These are phyloP conservation scores for Aspergillus vadensis DNA, from an alignment of 2,329 filamentous ascomycete species.

Conservation along the genomic window DNA sequence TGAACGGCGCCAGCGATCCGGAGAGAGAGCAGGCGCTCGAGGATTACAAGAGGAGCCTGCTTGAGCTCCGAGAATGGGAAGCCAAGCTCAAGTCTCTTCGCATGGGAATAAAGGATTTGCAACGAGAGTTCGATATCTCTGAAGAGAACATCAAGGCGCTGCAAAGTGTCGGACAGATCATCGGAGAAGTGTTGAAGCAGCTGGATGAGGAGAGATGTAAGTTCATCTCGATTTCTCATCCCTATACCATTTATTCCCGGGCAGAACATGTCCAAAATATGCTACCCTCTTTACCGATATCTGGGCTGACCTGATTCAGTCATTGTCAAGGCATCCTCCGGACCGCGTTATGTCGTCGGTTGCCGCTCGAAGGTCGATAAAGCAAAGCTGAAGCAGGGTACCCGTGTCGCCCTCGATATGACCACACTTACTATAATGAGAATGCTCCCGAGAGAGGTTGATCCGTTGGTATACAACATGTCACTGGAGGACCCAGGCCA, in stretches of 20 bases:
- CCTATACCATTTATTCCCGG: background rate
- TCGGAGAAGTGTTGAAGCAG: constrained; percentile 98
- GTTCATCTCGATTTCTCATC: constrained; percentile 37
- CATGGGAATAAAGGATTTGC: constrained; percentile 91
- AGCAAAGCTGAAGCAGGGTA: constrained; percentile 95
- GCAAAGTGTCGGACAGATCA: constrained; percentile 98
- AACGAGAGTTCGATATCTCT: constrained; percentile 93
- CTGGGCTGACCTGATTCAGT: constrained; percentile 57
- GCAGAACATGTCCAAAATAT: background rate
- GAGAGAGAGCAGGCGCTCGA: constrained; percentile 69
- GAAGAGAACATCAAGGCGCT: constrained; percentile 99
- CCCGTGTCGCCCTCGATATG: constrained; percentile 96
- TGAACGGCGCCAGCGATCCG: constrained; percentile 50
- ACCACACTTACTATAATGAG: constrained; percentile 99
- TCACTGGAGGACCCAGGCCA: constrained; percentile 96
- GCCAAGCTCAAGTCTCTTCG: constrained; percentile 93
- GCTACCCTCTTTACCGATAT: background rate
- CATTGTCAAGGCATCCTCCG: constrained; percentile 97
- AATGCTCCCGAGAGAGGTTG: constrained; percentile 97
- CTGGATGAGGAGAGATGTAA: constrained; percentile 97
- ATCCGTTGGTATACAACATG: constrained; percentile 99
- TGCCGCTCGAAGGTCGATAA: constrained; percentile 99
- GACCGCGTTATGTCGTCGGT: constrained; percentile 95
- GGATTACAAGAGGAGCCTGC: constrained; percentile 76
- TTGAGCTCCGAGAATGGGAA: constrained; percentile 98